Conservation (phyloP, 2,329 filamentous ascomycete species). For the Venturia pyrina region DNA sequence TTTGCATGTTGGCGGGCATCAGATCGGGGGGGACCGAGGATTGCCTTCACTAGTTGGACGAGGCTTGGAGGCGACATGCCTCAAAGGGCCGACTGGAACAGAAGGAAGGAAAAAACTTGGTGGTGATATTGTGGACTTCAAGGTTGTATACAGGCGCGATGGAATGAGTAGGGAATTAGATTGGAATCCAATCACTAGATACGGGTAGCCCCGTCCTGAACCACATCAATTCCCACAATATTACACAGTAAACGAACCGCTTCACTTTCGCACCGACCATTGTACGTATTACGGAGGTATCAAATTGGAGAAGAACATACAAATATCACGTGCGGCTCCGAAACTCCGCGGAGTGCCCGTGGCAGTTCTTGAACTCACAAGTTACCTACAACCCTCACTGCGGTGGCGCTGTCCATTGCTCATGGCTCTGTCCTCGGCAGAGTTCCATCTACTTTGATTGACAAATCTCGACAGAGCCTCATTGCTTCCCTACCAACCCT, state of each 20-base stretch:
- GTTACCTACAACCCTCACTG: background rate
- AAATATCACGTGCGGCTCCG: background rate
- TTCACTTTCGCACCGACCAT: no score
- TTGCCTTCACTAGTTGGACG: no score
- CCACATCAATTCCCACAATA: background rate
- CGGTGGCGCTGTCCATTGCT: background rate
- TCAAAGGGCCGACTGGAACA: no score
- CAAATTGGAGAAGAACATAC: background rate
- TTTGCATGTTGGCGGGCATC: no score
- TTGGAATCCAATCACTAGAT: background rate
- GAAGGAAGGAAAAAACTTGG: no score
- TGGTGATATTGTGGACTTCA: no score
- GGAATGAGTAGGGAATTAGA: background rate
- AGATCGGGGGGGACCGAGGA: no score
- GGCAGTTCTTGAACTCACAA: background rate
- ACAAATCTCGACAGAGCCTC: background rate
- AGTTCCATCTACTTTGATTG: background rate
- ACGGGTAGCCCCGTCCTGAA: no score
- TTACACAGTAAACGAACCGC: background rate
- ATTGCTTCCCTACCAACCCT: background rate
- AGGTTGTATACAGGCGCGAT: no score
- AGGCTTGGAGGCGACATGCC: no score
- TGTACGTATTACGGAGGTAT: no score
- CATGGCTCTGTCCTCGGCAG: background rate
- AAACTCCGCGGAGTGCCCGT: background rate